Percentiles rank a stretch among this genome's conserved stretches.
phyloP scores from a whole-genome alignment of 352 stramenopile genomes.

The Pilasporangium apinafurcum region DNA sequence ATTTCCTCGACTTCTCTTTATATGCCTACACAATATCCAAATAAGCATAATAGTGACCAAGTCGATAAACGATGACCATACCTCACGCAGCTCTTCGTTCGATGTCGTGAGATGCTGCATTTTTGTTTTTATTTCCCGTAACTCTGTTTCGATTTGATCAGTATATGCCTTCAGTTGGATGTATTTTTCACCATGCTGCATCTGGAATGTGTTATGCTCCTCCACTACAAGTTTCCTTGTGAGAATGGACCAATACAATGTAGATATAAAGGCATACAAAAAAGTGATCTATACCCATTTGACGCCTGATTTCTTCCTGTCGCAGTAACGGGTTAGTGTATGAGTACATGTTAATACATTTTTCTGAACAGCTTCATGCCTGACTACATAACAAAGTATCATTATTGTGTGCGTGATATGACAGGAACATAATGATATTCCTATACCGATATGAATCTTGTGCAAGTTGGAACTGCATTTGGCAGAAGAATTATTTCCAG shows the following conservation, averaged over 20 bases:
- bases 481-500: constrained; percentile 7
- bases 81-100: constrained; percentile 78
- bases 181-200: constrained; percentile 80
- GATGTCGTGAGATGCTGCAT: constrained; percentile 60
- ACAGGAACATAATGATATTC: neutral
- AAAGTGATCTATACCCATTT: constrained; percentile 41
- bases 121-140: constrained; percentile 77
- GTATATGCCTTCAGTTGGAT: constrained; percentile 86
- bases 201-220: constrained; percentile 75
- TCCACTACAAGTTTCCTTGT: constrained; percentile 27
- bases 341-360: neutral
- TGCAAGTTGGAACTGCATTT: constrained; percentile 67
- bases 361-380: constrained; percentile 3
- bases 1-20: constrained; percentile 84
- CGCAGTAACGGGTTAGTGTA: too few species aligned
- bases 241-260: neutral
- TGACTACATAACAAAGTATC: constrained; percentile 32
- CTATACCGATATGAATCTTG: constrained; percentile 75
- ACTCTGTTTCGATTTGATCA: constrained; percentile 75
- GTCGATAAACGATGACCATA: constrained; percentile 4
- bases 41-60: neutral
- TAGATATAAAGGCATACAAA: neutral
- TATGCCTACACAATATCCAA: constrained; percentile 41
- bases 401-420: too few species aligned
- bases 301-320: constrained; percentile 66